phyloP scores from a whole-genome alignment of 495 filamentous ascomycete genomes.

The Penicillium manginii region DNA sequence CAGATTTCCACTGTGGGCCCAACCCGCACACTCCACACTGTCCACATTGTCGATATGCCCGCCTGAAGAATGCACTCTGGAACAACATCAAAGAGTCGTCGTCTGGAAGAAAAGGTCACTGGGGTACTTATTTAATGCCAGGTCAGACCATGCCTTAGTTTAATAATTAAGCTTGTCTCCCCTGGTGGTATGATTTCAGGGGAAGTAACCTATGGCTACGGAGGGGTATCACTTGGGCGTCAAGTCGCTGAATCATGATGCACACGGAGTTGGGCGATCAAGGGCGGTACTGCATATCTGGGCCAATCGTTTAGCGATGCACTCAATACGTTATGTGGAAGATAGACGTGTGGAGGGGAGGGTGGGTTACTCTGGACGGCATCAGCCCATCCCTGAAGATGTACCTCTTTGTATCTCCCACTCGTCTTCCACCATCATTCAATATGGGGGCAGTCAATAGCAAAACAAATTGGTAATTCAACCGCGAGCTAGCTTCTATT shows the following conservation, averaged over 20 bases:
- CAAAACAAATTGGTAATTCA: too few species aligned
- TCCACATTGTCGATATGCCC: not conserved
- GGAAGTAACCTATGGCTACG: slow-evolving; percentile 14
- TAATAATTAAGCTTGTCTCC: slow-evolving; percentile 18
- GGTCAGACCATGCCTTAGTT: not conserved
- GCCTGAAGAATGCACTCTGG: not conserved
- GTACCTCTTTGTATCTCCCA: not conserved
- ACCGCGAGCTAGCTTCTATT: too few species aligned
- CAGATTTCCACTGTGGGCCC: slow-evolving; percentile 19
- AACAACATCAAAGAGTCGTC: not conserved
- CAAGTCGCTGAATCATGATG: slow-evolving; percentile 13
- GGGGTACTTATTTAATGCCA: not conserved
- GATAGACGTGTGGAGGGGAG: slow-evolving; percentile 10
- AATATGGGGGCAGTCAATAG: not conserved
- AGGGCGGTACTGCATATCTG: not conserved
- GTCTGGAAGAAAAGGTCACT: not conserved
- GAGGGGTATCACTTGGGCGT: not conserved
- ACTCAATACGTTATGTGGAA: too few species aligned
- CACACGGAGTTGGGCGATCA: slow-evolving; percentile 1
- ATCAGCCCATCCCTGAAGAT: slow-evolving; percentile 3
- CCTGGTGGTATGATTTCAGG: slow-evolving; percentile 10
- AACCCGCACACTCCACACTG: slow-evolving; percentile 14
- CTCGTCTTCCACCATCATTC: not conserved
- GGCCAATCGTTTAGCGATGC: slow-evolving; percentile 10
- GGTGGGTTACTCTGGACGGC: slow-evolving; percentile 13